These are phyloP conservation scores for Fraxinus quadrangulata DNA, from an alignment of 257 asterid species.

Conservation along the genomic window DNA sequence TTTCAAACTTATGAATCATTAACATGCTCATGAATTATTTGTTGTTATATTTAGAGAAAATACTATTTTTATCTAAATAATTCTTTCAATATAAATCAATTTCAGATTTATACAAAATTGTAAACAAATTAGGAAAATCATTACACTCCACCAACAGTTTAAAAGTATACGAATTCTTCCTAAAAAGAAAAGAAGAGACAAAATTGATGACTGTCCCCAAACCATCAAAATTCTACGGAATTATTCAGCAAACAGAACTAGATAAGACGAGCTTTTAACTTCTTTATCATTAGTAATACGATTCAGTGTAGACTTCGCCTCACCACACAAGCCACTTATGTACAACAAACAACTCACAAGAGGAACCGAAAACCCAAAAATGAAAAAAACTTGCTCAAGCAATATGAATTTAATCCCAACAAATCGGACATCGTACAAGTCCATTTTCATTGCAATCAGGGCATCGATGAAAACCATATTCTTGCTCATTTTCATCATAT, in stretches of 20 bases:
- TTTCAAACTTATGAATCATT: too few relatives aligned
- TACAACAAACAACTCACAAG: background rate
- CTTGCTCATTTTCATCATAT: slow-evolving; percentile 34
- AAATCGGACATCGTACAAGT: slow-evolving; percentile 72
- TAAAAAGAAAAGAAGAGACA: background rate
- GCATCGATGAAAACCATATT: slow-evolving; percentile 72
- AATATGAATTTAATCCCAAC: slow-evolving; percentile 43
- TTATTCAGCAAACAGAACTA: background rate
- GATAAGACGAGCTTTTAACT: background rate
- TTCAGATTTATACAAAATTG: background rate
- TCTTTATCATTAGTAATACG: background rate
- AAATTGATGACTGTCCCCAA: background rate
- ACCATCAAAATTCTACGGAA: background rate
- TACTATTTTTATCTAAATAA: too few relatives aligned
- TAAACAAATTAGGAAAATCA: background rate
- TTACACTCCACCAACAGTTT: background rate
- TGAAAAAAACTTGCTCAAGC: background rate
- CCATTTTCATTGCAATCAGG: slow-evolving; percentile 93
- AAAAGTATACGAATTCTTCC: background rate
- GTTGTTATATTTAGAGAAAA: too few relatives aligned
- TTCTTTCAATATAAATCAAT: too few relatives aligned
- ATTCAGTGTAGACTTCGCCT: background rate
- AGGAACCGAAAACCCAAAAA: background rate
- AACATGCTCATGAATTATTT: too few relatives aligned
- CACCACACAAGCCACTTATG: background rate